Base-by-base conservation (phyloP, 2,329 filamentous ascomycete genomes). In the Monilinia polystroma region DNA sequence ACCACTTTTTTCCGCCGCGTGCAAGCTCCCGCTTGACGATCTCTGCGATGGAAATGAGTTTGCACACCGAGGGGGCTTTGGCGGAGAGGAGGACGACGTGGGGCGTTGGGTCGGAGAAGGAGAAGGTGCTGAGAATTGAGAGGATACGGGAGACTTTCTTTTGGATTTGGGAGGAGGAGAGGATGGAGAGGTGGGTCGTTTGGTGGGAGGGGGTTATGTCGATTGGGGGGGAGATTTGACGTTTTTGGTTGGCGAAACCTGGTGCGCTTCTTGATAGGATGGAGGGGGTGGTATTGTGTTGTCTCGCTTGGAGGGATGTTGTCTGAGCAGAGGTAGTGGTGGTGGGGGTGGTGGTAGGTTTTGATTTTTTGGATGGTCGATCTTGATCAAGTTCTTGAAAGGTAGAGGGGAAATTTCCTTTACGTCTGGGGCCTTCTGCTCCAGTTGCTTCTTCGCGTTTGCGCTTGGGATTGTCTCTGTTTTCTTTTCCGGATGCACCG, bases 21-120 rank as follows among this genome's bases (percentile, higher is more conserved):
- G 73, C 78, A 63, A 90, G 77, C 57, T 86, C 79, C 51, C 83
- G 79, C 76, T 89, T 89, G 66, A 82, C 82, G 49, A 90, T 87
- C 76, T 92, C 90, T 55, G 83, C 82, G 56, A 92, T 83, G 4
- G 85, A 88, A 72, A 91, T 84, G 72, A 91, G 80, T 76, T 92
- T 93, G 76, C 81, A 82, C 1, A 85, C 82, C 3, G 73, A 75
- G 18, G 72, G 70, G 4, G 77, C 75, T 63, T 78, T 78, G 18
- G 81, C 78, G 54, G 75, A 72, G 12, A 83, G 68, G 47, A 77
- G 71, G 11, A 81, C 73, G 0, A 85, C 69, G 23, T 69, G 72
- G 1, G 79, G 76, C 68, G 79, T 79, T 6, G 70, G 57, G 4
- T 70, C 68, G 3, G 68, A 64, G 20, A 68, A 63, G 20, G 69